These are phyloP conservation scores for Penicillium sp. DNA, from an alignment of 2,329 filamentous ascomycete species.

Conservation along the genomic window DNA sequence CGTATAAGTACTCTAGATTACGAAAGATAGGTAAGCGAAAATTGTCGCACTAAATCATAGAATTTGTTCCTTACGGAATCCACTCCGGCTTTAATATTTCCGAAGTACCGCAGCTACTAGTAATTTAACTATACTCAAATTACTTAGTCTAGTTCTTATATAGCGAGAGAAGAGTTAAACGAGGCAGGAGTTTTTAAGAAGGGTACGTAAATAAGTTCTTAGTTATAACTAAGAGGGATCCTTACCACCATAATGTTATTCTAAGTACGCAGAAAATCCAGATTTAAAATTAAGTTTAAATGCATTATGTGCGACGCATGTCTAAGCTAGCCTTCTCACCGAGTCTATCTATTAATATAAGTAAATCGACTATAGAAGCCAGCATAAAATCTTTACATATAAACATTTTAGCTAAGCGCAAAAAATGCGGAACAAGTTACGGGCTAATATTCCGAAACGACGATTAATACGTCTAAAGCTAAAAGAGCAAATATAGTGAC, in stretches of 20 bases:
- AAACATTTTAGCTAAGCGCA: slow-evolving; percentile 2
- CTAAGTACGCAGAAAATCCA: background rate
- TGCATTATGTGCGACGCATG: background rate
- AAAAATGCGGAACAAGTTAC: background rate
- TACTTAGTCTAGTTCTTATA: background rate
- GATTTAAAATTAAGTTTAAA: background rate
- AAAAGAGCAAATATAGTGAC: background rate
- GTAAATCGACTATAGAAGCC: slow-evolving; percentile 1
- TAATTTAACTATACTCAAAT: background rate
- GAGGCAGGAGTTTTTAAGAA: background rate
- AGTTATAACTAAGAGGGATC: background rate
- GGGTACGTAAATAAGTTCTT: background rate
- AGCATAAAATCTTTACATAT: background rate
- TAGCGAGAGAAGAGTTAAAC: background rate
- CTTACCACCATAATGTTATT: background rate
- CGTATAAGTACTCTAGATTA: too few species aligned
- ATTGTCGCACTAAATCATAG: too few species aligned
- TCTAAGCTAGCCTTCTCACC: background rate
- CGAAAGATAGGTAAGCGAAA: too few species aligned
- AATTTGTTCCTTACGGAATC: too few species aligned
- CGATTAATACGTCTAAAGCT: slow-evolving; percentile 3
- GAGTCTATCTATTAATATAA: background rate
- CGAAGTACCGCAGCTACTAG: too few species aligned
- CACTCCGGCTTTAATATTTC: too few species aligned
- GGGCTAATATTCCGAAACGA: background rate